phyloP scores from a whole-genome alignment of 176 grass and related monocot species.

The Aegilops sharonensis region DNA sequence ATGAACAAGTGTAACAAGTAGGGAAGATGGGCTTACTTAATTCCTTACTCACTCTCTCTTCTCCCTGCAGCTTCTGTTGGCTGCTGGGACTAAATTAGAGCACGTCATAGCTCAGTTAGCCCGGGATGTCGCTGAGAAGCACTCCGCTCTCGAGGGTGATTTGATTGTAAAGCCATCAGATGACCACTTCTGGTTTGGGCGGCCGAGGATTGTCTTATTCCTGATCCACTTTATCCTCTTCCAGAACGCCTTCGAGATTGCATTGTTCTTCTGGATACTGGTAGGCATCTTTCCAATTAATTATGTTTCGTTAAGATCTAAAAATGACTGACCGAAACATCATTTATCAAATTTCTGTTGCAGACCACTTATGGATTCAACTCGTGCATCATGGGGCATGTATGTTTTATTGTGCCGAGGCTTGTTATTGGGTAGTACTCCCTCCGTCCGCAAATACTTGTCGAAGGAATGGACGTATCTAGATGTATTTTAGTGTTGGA shows the following conservation, averaged over 20 bases:
- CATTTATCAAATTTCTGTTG: neutral
- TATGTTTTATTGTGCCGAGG: conserved; percentile 66
- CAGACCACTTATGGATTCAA: conserved; percentile 67
- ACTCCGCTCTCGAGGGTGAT: conserved; percentile 50
- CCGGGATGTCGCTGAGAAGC: conserved; percentile 71
- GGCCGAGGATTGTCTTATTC: conserved; percentile 47
- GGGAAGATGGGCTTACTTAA: neutral
- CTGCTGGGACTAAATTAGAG: conserved; percentile 82
- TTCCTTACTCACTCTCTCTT: neutral
- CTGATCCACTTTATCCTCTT: conserved; percentile 68
- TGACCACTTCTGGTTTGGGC: conserved; percentile 75
- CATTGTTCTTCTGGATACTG: conserved; percentile 91
- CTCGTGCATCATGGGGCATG: conserved; percentile 82
- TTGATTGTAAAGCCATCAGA: conserved; percentile 79
- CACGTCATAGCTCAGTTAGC: conserved; percentile 74
- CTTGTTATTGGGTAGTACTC: conserved; percentile 87
- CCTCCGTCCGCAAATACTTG: no score
- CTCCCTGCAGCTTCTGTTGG: conserved; percentile 68
- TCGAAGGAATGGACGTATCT: no score
- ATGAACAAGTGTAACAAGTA: neutral
- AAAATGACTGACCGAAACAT: neutral
- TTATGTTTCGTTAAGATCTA: neutral
- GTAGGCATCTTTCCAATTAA: conserved; percentile 30
- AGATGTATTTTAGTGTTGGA: no score
- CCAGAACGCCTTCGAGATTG: conserved; percentile 46